Conservation (phyloP, 192 early-diverging fungal genomes). For the Pecoramyces ruminantium region DNA sequence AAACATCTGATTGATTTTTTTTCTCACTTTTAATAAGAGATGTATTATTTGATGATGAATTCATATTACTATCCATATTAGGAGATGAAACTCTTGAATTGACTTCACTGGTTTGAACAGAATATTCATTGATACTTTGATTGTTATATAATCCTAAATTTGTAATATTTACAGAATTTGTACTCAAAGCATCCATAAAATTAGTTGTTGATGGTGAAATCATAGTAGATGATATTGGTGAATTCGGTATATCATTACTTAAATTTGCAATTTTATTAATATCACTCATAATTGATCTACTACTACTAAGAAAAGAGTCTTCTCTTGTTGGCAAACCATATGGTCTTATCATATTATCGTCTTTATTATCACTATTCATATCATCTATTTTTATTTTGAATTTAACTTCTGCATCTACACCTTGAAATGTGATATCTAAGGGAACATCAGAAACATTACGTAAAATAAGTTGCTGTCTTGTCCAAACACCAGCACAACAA, state of each 20-base stretch:
- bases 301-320: background rate
- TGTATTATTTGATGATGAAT: background rate
- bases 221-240: background rate
- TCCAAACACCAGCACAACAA: constrained; percentile 75
- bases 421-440: constrained; percentile 53
- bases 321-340: background rate
- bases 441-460: constrained; percentile 61
- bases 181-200: background rate
- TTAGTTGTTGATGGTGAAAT: constrained; percentile 4
- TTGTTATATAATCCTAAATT: background rate
- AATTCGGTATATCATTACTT: background rate
- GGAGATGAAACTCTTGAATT: background rate
- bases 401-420: constrained; percentile 11
- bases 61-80: background rate
- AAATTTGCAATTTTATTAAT: background rate
- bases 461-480: constrained; percentile 55
- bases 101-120: background rate
- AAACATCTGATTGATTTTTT: background rate
- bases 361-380: background rate
- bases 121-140: background rate
- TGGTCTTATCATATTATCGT: background rate
- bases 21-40: background rate
- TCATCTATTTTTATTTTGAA: constrained; percentile 23
- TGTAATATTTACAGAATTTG: background rate
- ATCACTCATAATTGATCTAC: background rate